Percentiles rank a stretch among this genome's conserved stretches.
phyloP scores from a whole-genome alignment of 805 yeast species.

The Cyberlindnera saturnus region DNA sequence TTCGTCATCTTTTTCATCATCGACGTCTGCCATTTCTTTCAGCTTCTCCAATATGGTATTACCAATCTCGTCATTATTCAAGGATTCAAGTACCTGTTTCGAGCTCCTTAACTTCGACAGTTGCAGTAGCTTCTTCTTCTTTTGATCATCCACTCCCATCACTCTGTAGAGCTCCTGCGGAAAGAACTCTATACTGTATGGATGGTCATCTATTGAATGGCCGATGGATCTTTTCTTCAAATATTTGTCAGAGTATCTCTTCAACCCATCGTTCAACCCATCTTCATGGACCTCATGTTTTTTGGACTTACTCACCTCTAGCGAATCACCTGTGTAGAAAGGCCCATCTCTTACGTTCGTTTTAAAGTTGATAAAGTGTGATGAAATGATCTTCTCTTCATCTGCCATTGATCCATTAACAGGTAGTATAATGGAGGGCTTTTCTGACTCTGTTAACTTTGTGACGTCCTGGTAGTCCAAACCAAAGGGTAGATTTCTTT shows the following conservation, averaged over 20 bases:
- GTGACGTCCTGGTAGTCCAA: constrained; percentile 56
- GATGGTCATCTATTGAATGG: constrained; percentile 70
- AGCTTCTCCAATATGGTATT: constrained; percentile 40
- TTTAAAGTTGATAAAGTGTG: constrained; percentile 48
- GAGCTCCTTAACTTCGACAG: constrained; percentile 29
- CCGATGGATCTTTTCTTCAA: constrained; percentile 65
- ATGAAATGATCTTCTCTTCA: constrained; percentile 45
- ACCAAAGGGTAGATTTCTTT: constrained; percentile 57
- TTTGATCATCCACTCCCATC: constrained; percentile 56
- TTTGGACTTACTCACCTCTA: constrained; percentile 23
- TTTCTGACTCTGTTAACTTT: constrained; percentile 29
- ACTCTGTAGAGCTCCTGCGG: constrained; percentile 73
- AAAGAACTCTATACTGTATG: constrained; percentile 62
- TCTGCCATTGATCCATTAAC: constrained; percentile 53
- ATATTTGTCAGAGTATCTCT: constrained; percentile 78
- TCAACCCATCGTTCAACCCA: constrained; percentile 59
- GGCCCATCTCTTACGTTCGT: constrained; percentile 57
- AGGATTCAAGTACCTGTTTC: constrained; percentile 17
- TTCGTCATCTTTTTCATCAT: constrained; percentile 36
- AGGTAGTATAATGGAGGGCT: constrained; percentile 43
- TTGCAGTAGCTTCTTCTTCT: constrained; percentile 43
- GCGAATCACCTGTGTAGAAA: constrained; percentile 53
- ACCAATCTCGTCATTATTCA: constrained; percentile 24
- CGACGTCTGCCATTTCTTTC: constrained; percentile 43
- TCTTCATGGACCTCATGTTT: constrained; percentile 30